Base-by-base conservation (phyloP, 805 yeast species). In the Wickerhamomyces bisporus region DNA sequence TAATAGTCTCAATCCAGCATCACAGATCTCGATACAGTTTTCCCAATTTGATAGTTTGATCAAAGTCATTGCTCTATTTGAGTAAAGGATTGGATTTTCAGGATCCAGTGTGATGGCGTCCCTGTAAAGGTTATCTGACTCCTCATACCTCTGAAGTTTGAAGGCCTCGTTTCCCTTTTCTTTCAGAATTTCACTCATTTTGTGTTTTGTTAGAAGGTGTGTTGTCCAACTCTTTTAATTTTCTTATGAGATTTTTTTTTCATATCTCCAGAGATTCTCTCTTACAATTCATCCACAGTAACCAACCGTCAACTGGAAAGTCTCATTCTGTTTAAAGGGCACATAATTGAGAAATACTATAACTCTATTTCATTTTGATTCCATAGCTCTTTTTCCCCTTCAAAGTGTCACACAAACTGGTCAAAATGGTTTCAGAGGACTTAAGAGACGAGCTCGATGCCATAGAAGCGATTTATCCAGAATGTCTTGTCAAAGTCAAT, bases 391-490 rank as follows among this genome's bases (percentile, higher is more conserved):
- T n/a, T n/a, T n/a, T n/a, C n/a, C n/a, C n/a, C n/a, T n/a, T n/a
- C n/a, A n/a, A n/a, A n/a, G n/a, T 21, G 10, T 21, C 24, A 21
- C 24, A 7, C 10, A 21, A 10, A 21, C 10, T 21, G 24, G 5
- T 30, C 17, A 13, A 3, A 4, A 47, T 50, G 53, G 29, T 49
- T n/a, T 56, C 64, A 1, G 73, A 73, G 42, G 83, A 79, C 25
- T 61, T 83, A 6, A 54, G 54, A 16, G 93, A 86, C 38, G 98
- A 91, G 53, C 60, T 86, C 15, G 79, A 75, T 28, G 91, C 96
- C 11, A 78, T 91, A 10, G 83, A 86, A 39, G 93, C 96, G 4
- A 91, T 93, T 11, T 91, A 77, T 53, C 96, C 95, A 1, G 84
- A 71, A 13, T 68, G 77, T 29, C 56, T 78, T 26, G 59, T 61